Conservation (phyloP, 805 yeast species). For the Metschnikowia corniflorae region DNA sequence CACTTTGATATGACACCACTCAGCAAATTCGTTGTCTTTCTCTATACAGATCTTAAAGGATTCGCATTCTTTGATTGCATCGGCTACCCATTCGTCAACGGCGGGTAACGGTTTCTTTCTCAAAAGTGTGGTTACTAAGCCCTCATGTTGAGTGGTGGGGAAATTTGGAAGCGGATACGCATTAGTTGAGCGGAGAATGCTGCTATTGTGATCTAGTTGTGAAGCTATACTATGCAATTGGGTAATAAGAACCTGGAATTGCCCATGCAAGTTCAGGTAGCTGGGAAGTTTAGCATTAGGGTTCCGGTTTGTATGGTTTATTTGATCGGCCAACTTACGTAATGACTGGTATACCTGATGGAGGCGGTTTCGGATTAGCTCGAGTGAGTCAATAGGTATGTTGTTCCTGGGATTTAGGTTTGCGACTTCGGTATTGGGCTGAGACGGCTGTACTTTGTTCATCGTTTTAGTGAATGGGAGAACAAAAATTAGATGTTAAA, state of each 20-base stretch:
- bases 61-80: conserved; percentile 19
- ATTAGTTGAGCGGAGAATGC: conserved; percentile 59
- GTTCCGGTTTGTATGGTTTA: conserved; percentile 33
- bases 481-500: too few species aligned
- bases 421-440: conserved; percentile 29
- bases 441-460: conserved; percentile 18
- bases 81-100: conserved; percentile 77
- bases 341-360: conserved; percentile 42
- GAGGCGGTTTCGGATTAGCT: conserved; percentile 37
- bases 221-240: conserved; percentile 77
- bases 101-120: conserved; percentile 90
- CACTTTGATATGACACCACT: conserved; percentile 60
- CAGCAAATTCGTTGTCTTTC: conserved; percentile 62
- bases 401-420: conserved; percentile 29
- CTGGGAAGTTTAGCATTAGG: conserved; percentile 38
- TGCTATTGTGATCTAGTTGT: conserved; percentile 60
- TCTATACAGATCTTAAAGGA: conserved; percentile 25
- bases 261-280: conserved; percentile 73
- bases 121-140: conserved; percentile 75
- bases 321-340: conserved; percentile 36
- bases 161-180: conserved; percentile 82
- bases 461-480: too few species aligned
- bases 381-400: conserved; percentile 37
- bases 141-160: conserved; percentile 82
- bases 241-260: conserved; percentile 76